Percentiles rank a stretch among this genome's conserved stretches.
Conservation (phyloP, 495 filamentous ascomycete species). For the Hyaloscypha bicolor region DNA sequence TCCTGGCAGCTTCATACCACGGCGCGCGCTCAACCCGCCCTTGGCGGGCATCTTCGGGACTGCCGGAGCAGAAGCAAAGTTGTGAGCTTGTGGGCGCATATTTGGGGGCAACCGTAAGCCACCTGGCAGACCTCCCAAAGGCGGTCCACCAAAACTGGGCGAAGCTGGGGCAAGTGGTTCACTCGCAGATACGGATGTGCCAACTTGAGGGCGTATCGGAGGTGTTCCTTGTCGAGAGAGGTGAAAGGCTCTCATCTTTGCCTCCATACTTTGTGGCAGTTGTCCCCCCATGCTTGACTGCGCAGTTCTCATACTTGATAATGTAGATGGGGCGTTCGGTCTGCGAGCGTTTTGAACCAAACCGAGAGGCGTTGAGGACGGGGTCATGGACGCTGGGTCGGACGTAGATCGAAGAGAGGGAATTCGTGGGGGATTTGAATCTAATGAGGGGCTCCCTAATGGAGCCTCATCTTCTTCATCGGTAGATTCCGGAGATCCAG, state of each 20-base stretch:
- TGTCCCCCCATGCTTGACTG: conserved; percentile 44
- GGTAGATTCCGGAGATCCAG: conserved; percentile 19
- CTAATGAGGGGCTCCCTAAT: conserved; percentile 19
- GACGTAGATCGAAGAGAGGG: conserved; percentile 58
- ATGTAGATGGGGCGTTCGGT: conserved; percentile 53
- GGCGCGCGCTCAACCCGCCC: conserved; percentile 29
- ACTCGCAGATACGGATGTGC: conserved; percentile 33
- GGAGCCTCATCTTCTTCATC: conserved; percentile 31
- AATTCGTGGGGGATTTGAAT: conserved; percentile 39
- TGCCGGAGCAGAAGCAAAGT: conserved; percentile 50
- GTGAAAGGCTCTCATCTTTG: conserved; percentile 78
- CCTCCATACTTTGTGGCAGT: conserved; percentile 78
- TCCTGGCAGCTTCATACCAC: conserved; percentile 34
- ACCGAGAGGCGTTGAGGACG: conserved; percentile 81
- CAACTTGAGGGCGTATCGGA: conserved; percentile 48
- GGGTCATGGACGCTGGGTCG: conserved; percentile 64
- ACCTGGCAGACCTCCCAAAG: conserved; percentile 41
- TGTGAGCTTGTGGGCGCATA: conserved; percentile 43
- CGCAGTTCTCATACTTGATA: conserved; percentile 50
- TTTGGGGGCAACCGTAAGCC: conserved; percentile 45
- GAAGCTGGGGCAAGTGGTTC: conserved; percentile 1
- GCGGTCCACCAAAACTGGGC: conserved; percentile 4
- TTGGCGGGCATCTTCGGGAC: conserved; percentile 37
- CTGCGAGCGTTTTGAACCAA: conserved; percentile 77
- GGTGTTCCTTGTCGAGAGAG: conserved; percentile 62